These are phyloP conservation scores for Lasiodiplodia gonubiensis DNA, from an alignment of 2,329 filamentous ascomycete genomes.

Conservation along the genomic window DNA sequence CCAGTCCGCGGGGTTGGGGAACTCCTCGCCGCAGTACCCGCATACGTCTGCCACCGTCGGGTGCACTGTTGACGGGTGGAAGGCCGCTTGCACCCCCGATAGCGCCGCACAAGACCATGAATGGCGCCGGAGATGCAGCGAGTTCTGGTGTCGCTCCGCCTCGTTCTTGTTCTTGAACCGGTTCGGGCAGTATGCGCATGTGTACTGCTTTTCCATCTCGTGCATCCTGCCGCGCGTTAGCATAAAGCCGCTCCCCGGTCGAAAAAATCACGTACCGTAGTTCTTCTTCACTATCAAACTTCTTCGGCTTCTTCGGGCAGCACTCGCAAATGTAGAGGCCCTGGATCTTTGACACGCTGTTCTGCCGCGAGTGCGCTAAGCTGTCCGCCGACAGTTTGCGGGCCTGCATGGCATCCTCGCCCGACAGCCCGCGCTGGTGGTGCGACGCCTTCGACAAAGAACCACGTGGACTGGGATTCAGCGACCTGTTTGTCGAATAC, in stretches of 20 bases:
- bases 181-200: conserved; percentile 89
- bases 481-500: conserved; percentile 56
- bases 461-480: conserved; percentile 51
- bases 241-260: not conserved
- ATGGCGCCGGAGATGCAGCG: conserved; percentile 86
- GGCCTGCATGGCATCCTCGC: conserved; percentile 37
- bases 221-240: conserved; percentile 66
- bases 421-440: conserved; percentile 50
- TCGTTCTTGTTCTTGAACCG: conserved; percentile 99
- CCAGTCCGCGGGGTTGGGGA: conserved; percentile 87
- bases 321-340: conserved; percentile 83
- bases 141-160: conserved; percentile 94
- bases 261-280: conserved; percentile 69
- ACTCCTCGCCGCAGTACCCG: conserved; percentile 95
- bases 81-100: conserved; percentile 74
- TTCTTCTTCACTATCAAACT: conserved; percentile 85
- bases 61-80: conserved; percentile 76
- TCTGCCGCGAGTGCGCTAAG: conserved; percentile 53
- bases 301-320: conserved; percentile 96
- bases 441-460: conserved; percentile 45
- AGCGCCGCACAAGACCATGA: conserved; percentile 97
- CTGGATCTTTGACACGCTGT: conserved; percentile 59
- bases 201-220: conserved; percentile 95
- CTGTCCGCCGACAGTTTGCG: conserved; percentile 58
- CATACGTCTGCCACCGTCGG: conserved; percentile 75